A percentile compares a stretch with the other conserved stretches of the same genome.
phyloP scores from a whole-genome alignment of 495 filamentous ascomycete genomes.

The Penicillium psychrofluorescens region DNA sequence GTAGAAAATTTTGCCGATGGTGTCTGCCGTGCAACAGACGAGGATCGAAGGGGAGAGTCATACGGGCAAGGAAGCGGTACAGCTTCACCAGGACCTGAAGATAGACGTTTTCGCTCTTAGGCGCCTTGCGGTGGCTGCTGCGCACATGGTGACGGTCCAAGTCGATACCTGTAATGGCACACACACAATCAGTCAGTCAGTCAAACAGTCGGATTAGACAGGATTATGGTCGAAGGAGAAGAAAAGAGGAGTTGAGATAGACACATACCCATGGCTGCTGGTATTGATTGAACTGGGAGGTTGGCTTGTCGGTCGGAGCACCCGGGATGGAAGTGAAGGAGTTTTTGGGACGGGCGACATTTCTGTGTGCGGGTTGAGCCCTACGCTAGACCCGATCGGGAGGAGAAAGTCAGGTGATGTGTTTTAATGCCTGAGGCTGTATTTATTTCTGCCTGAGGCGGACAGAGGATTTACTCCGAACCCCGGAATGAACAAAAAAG shows the following conservation, averaged over 20 bases:
- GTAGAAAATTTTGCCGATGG: not conserved
- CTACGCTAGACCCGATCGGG: slow-evolving; percentile 33
- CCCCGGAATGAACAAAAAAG: too few relatives aligned
- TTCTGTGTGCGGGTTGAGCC: slow-evolving; percentile 41
- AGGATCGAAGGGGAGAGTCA: slow-evolving; percentile 29
- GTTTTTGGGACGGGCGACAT: not conserved
- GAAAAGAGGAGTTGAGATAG: not conserved
- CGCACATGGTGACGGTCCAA: slow-evolving; percentile 77
- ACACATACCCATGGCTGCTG: slow-evolving; percentile 45
- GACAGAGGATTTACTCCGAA: too few relatives aligned
- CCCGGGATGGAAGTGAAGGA: slow-evolving; percentile 33
- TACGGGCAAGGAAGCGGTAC: slow-evolving; percentile 97
- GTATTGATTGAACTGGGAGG: slow-evolving; percentile 35
- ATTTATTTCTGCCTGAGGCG: too few relatives aligned
- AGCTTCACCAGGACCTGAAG: slow-evolving; percentile 97
- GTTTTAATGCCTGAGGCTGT: not conserved
- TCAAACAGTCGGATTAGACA: not conserved
- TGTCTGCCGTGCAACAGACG: slow-evolving; percentile 1
- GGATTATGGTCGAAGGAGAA: not conserved
- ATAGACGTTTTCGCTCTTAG: slow-evolving; percentile 98
- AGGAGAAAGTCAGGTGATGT: slow-evolving; percentile 2
- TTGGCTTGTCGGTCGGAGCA: slow-evolving; percentile 37
- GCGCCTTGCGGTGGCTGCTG: slow-evolving; percentile 83
- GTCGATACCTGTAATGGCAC: slow-evolving; percentile 50
- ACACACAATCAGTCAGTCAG: slow-evolving; percentile 3